Percentiles rank a stretch among this genome's conserved stretches.
phyloP scores from a whole-genome alignment of 1,284 basidiomycete species.

The Anthracocystis walkeri region DNA sequence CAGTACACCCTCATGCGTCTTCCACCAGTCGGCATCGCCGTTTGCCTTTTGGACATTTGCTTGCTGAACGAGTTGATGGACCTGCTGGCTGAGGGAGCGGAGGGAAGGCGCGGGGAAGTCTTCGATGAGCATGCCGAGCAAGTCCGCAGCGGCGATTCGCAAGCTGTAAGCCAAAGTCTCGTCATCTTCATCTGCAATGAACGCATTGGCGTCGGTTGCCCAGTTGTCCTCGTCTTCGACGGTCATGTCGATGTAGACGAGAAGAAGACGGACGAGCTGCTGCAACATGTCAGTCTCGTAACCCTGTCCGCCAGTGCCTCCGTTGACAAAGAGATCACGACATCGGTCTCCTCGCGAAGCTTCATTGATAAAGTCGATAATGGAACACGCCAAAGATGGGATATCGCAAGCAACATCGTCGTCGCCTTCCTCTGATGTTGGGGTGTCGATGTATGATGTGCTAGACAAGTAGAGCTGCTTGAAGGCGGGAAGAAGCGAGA shows the following conservation, averaged over 20 bases:
- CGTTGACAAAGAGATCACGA: constrained; percentile 75
- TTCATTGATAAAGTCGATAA: constrained; percentile 82
- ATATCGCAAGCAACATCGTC: constrained; percentile 76
- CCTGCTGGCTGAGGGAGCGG: constrained; percentile 69
- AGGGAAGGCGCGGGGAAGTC: constrained; percentile 76
- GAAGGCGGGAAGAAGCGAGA: constrained; percentile 50
- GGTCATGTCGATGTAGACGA: constrained; percentile 87
- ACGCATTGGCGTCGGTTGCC: constrained; percentile 87
- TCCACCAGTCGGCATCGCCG: constrained; percentile 74
- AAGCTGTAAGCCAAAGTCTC: constrained; percentile 85
- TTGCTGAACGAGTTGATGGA: constrained; percentile 72
- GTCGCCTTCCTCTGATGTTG: constrained; percentile 78
- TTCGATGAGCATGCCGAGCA: constrained; percentile 83
- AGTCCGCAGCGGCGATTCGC: constrained; percentile 84
- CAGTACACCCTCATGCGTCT: constrained; percentile 84
- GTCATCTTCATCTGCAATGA: constrained; percentile 94
- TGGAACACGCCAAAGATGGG: constrained; percentile 79
- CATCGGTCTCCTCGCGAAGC: constrained; percentile 76
- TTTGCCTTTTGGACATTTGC: constrained; percentile 71
- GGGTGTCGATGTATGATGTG: constrained; percentile 72
- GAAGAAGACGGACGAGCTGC: constrained; percentile 75
- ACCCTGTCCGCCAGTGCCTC: constrained; percentile 61
- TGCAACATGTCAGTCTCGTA: constrained; percentile 72
- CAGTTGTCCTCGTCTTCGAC: constrained; percentile 93
- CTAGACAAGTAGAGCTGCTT: constrained; percentile 66